Conservation (phyloP, 1,284 basidiomycete genomes). For the Sphaerobolus stellatus region DNA sequence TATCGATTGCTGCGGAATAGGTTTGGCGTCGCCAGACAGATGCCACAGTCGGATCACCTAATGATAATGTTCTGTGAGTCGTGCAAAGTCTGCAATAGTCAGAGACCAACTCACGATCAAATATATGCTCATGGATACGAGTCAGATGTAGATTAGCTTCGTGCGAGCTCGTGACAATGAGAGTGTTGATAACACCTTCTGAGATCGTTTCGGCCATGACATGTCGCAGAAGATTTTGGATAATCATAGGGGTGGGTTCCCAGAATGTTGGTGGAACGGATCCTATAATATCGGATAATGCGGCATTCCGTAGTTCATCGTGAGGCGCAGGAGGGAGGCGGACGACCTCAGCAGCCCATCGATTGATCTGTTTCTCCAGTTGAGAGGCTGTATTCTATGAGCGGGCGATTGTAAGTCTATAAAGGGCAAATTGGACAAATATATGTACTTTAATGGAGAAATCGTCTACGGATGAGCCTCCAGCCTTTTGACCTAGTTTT, state of each 20-base stretch:
- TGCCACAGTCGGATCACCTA: conserved; percentile 78
- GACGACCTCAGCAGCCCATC: conserved; percentile 76
- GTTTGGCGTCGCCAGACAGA: conserved; percentile 83
- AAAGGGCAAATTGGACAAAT: not conserved
- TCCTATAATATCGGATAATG: conserved; percentile 57
- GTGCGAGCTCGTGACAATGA: conserved; percentile 71
- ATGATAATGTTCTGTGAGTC: not conserved
- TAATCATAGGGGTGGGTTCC: conserved; percentile 56
- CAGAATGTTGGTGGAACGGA: conserved; percentile 37
- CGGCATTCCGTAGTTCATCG: conserved; percentile 55
- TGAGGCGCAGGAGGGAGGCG: conserved; percentile 55
- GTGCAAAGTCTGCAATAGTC: not conserved
- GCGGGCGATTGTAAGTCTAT: not conserved
- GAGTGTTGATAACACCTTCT: conserved; percentile 76
- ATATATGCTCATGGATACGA: conserved; percentile 80
- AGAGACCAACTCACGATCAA: conserved; percentile 56
- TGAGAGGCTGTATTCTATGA: conserved; percentile 69
- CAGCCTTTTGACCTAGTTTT: conserved; percentile 35
- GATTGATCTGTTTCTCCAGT: conserved; percentile 75
- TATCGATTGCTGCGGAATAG: conserved; percentile 76
- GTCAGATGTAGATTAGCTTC: conserved; percentile 80
- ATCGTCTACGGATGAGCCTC: conserved; percentile 70
- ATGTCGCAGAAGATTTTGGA: conserved; percentile 74
- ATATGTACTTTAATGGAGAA: conserved; percentile 74
- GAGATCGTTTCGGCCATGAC: conserved; percentile 72